Evolutionary conservation across 75 land plant genomes (phyloP).

Genomic region (Picea sitchensis): DNA sequence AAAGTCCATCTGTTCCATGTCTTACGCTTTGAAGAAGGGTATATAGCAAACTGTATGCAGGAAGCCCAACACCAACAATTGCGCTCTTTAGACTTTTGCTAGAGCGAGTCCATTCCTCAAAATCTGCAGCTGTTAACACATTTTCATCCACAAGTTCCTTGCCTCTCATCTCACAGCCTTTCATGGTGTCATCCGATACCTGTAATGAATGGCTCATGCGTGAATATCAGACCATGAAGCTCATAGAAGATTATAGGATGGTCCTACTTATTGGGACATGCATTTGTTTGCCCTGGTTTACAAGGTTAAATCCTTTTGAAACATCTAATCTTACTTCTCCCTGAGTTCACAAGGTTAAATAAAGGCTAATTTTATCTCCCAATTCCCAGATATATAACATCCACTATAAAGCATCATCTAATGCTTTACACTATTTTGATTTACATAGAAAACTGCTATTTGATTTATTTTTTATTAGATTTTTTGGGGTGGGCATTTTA

Average conservation of each 20-base stretch:
- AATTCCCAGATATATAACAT: neutral
- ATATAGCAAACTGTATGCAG: slow-evolving; percentile 40
- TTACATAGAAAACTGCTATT: neutral
- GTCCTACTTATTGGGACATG: neutral
- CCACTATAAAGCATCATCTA: neutral
- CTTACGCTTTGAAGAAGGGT: slow-evolving; percentile 41
- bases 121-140: slow-evolving; percentile 42
- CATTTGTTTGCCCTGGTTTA: neutral
- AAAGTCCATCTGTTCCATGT: slow-evolving; percentile 49
- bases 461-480: neutral
- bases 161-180: slow-evolving; percentile 41
- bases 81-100: slow-evolving; percentile 19
- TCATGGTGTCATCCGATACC: slow-evolving; percentile 70
- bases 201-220: slow-evolving; percentile 9
- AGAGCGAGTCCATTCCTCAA: slow-evolving; percentile 41
- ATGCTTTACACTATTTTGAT: neutral
- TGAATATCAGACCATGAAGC: neutral
- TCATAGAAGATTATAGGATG: neutral
- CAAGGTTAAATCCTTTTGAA: neutral
- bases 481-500: neutral
- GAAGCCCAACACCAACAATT: slow-evolving; percentile 54
- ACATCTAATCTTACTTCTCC: too few relatives aligned
- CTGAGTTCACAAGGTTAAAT: neutral
- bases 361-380: neutral
- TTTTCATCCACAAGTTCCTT: slow-evolving; percentile 51